These are phyloP conservation scores for Fusarium annulatum DNA, from an alignment of 2,329 filamentous ascomycete genomes.

Conservation along the genomic window DNA sequence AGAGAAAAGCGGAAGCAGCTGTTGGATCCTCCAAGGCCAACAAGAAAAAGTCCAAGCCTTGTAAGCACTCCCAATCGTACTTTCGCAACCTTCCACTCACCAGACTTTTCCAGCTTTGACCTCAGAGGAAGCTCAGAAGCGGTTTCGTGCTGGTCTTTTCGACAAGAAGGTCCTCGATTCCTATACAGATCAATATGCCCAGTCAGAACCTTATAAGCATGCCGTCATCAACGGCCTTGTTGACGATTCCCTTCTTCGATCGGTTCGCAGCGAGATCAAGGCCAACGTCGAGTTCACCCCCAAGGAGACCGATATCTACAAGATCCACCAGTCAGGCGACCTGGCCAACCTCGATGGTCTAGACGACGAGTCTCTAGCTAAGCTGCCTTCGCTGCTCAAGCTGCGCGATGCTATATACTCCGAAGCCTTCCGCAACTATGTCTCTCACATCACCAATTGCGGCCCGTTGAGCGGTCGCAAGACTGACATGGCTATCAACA, in stretches of 20 bases:
- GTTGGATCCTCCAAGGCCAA: conserved; percentile 55
- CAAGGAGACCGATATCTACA: conserved; percentile 99
- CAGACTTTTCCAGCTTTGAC: conserved; percentile 55
- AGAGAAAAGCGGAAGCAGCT: conserved; percentile 68
- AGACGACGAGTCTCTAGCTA: conserved; percentile 84
- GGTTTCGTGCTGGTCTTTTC: conserved; percentile 76
- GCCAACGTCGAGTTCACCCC: conserved; percentile 94
- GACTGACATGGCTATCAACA: conserved; percentile 99
- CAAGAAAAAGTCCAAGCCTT: conserved; percentile 66
- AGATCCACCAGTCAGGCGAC: conserved; percentile 98
- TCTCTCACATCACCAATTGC: conserved; percentile 85
- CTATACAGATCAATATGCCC: conserved; percentile 72
- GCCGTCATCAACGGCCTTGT: conserved; percentile 87
- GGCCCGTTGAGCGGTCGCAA: conserved; percentile 91
- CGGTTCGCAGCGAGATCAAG: conserved; percentile 88
- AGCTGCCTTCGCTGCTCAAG: conserved; percentile 87
- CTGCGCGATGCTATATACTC: conserved; percentile 98
- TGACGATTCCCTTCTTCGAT: conserved; percentile 82
- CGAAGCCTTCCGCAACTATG: conserved; percentile 85
- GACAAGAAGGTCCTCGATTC: conserved; percentile 65
- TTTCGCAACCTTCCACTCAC: conserved; percentile 29
- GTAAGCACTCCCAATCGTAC: conserved; percentile 48
- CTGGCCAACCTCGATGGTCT: conserved; percentile 96
- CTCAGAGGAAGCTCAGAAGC: conserved; percentile 62
- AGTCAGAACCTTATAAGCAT: conserved; percentile 84